These are phyloP conservation scores for Sugiyamaella japonica DNA, from an alignment of 1,139 yeast species.

Conservation along the genomic window DNA sequence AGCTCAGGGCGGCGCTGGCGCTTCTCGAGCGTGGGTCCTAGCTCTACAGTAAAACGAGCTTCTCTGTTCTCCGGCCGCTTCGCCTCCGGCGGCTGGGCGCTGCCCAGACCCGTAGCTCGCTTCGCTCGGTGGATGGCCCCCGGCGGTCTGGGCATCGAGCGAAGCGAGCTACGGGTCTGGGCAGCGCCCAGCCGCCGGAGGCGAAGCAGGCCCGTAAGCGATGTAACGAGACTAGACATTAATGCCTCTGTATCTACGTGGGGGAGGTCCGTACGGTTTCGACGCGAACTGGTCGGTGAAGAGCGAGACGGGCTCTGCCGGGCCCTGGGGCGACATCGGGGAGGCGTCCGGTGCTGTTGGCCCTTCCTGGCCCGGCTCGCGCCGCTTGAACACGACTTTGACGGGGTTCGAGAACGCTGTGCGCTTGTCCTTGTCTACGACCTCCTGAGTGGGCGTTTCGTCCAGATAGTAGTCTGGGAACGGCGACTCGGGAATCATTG, in stretches of 20 bases:
- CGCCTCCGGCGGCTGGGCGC: no score
- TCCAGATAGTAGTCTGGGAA: slow-evolving; percentile 19
- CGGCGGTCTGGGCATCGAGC: neutral
- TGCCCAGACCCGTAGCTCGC: no score
- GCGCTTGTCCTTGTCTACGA: slow-evolving; percentile 21
- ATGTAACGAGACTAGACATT: slow-evolving; percentile 6
- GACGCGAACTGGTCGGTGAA: slow-evolving; percentile 34
- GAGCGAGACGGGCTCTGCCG: slow-evolving; percentile 12
- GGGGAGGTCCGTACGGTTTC: slow-evolving; percentile 39
- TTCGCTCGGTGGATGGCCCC: no score
- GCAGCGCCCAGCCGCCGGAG: slow-evolving; percentile 5
- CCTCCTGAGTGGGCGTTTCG: slow-evolving; percentile 17
- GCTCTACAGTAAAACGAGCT: no score
- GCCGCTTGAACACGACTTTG: slow-evolving; percentile 25
- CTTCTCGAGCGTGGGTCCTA: slow-evolving; percentile 25
- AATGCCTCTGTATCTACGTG: slow-evolving; percentile 35
- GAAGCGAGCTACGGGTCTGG: slow-evolving; percentile 9
- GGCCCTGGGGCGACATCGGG: neutral
- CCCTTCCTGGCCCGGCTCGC: slow-evolving; percentile 25
- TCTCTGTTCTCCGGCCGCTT: no score
- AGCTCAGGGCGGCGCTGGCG: slow-evolving; percentile 62
- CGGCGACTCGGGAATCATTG: slow-evolving; percentile 1
- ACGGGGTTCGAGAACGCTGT: slow-evolving; percentile 26
- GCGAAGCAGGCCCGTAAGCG: slow-evolving; percentile 8
- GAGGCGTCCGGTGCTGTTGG: neutral